Conservation (phyloP, 225 moss, liverwort and hornwort species). For the Marchantia polymorpha region DNA sequence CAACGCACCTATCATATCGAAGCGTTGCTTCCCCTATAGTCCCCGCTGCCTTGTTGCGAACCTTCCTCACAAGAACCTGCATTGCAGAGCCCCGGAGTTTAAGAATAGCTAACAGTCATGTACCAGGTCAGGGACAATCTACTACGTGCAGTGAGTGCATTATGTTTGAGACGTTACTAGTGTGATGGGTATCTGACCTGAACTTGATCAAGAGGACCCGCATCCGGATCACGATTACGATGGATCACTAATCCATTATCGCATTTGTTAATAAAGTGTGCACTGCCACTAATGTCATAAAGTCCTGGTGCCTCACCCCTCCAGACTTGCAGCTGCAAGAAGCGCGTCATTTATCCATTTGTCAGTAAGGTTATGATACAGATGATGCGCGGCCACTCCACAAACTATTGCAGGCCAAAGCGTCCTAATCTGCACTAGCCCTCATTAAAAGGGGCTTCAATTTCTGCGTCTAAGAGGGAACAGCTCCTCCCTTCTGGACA, state of each 20-base stretch:
- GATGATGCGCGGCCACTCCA: too few species aligned
- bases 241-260: slow-evolving; percentile 94
- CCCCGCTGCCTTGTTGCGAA: slow-evolving; percentile 96
- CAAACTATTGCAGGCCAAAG: too few species aligned
- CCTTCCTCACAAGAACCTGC: slow-evolving; percentile 78
- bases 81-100: neutral
- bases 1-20: slow-evolving; percentile 54
- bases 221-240: slow-evolving; percentile 80
- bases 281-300: slow-evolving; percentile 98
- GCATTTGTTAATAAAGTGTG: slow-evolving; percentile 96
- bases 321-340: slow-evolving; percentile 67
- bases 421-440: too few species aligned
- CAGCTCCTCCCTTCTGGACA: neutral
- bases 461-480: neutral
- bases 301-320: slow-evolving; percentile 89
- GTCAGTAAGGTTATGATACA: neutral
- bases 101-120: neutral
- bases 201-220: slow-evolving; percentile 85
- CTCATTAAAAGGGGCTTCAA: too few species aligned
- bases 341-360: neutral
- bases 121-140: neutral
- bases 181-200: slow-evolving; percentile 26
- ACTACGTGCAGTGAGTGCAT: neutral
- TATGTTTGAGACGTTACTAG: neutral
- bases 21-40: slow-evolving; percentile 87